These are phyloP conservation scores for Letharia lupina DNA, from an alignment of 495 filamentous ascomycete genomes.

Conservation along the genomic window DNA sequence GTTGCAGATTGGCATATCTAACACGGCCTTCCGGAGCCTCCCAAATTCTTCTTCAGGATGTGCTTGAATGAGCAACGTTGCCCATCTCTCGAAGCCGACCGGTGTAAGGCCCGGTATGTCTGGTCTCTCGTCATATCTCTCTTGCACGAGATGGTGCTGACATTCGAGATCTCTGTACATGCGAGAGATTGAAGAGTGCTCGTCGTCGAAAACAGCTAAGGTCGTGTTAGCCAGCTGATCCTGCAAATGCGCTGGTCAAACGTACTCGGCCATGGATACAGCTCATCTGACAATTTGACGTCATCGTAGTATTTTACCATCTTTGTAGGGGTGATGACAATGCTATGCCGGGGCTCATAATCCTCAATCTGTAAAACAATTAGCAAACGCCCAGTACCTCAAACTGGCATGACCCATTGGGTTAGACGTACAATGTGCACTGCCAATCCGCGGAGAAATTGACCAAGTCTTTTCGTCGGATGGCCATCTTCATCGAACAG, in stretches of 20 bases:
- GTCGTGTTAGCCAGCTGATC: neutral
- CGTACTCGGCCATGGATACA: conserved; percentile 56
- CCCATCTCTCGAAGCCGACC: conserved; percentile 68
- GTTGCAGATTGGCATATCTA: conserved; percentile 67
- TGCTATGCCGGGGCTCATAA: conserved; percentile 59
- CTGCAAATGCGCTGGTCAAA: neutral
- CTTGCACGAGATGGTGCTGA: conserved; percentile 74
- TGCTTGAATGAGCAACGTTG: conserved; percentile 65
- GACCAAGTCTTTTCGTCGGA: conserved; percentile 57
- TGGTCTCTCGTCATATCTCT: conserved; percentile 48
- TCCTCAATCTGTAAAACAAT: conserved; percentile 57
- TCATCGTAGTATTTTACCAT: conserved; percentile 69
- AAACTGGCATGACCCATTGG: neutral
- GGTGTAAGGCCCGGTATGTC: conserved; percentile 72
- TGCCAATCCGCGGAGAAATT: conserved; percentile 70
- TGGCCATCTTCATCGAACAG: conserved; percentile 62
- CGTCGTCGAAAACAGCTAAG: conserved; percentile 46
- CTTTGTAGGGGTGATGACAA: conserved; percentile 77
- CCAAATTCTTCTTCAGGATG: conserved; percentile 70
- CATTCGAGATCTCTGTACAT: conserved; percentile 70
- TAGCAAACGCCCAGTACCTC: conserved; percentile 19
- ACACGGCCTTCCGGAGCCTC: conserved; percentile 63
- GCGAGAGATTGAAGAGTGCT: conserved; percentile 51
- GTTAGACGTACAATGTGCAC: conserved; percentile 58
- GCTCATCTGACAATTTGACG: conserved; percentile 53